Evolutionary conservation across 768 basidiomycete genomes (phyloP).

Genomic region (Gautieria morchelliformis): DNA sequence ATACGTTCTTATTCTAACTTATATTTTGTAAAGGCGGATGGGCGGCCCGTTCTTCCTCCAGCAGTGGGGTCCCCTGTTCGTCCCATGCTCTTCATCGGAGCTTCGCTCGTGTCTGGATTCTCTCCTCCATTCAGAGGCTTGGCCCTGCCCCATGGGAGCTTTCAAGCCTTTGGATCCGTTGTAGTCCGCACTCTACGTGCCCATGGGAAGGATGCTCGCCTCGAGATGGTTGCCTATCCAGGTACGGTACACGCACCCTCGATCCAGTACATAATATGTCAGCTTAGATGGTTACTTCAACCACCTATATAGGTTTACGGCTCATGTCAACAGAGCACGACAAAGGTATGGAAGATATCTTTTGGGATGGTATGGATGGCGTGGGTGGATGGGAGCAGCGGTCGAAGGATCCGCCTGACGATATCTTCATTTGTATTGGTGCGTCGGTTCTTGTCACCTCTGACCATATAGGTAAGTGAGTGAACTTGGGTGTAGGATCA

Average conservation of each 20-base stretch:
- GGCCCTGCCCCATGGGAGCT: constrained; percentile 3
- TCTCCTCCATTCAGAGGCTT: constrained; percentile 3
- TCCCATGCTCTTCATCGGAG: constrained; percentile 9
- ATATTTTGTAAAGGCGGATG: constrained; percentile 4
- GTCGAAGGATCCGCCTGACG: not conserved
- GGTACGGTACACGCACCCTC: not conserved
- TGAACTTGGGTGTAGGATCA: not conserved
- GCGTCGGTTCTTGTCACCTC: not conserved
- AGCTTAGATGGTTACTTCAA: not conserved
- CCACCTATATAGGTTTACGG: not conserved
- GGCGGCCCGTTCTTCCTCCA: not conserved
- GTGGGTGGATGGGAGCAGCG: constrained; percentile 2
- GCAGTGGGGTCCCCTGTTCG: not conserved
- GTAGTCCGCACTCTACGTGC: not conserved
- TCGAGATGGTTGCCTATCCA: constrained; percentile 7
- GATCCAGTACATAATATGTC: too few relatives aligned
- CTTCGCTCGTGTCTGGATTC: constrained; percentile 3
- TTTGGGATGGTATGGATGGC: constrained; percentile 3
- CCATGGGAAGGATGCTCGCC: not conserved
- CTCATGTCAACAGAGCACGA: not conserved
- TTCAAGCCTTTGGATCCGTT: constrained; percentile 6
- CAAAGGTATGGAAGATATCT: constrained; percentile 3
- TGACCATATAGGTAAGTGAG: not conserved
- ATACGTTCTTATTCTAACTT: not conserved
- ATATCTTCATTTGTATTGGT: constrained; percentile 4